A percentile compares a stretch with the other conserved stretches of the same genome.
Conservation (phyloP, 2,329 filamentous ascomycete species). For the Sphaerostilbella broomeana region DNA sequence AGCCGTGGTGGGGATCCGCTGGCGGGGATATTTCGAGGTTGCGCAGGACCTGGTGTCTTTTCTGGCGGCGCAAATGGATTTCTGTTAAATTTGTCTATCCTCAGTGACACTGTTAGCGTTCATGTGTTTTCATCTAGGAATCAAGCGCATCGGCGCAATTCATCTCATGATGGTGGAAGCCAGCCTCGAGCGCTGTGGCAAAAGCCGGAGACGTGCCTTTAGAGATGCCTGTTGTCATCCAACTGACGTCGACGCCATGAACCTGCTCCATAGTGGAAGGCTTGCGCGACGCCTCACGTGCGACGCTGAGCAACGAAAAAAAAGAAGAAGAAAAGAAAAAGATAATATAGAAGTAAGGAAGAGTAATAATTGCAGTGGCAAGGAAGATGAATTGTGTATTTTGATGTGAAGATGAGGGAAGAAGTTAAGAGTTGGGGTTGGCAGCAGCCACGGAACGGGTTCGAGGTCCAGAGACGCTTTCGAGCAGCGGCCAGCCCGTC, state of each 20-base stretch:
- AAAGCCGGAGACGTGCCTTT: slow-evolving; percentile 58
- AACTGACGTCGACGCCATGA: slow-evolving; percentile 80
- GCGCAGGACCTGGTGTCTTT: slow-evolving; percentile 21
- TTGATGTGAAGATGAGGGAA: no score
- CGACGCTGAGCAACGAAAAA: no score
- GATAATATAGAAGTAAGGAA: not conserved
- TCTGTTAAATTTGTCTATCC: slow-evolving; percentile 27
- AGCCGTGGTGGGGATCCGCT: slow-evolving; percentile 20
- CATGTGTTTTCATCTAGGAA: not conserved
- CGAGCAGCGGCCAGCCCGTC: no score
- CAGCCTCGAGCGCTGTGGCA: slow-evolving; percentile 11
- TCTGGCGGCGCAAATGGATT: slow-evolving; percentile 22
- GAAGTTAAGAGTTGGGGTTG: no score
- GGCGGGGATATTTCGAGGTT: slow-evolving; percentile 28
- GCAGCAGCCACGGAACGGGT: no score
- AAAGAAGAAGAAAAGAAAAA: not conserved
- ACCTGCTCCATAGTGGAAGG: slow-evolving; percentile 65
- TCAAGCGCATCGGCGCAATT: not conserved
- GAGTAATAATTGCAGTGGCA: no score
- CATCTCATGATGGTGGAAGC: no score
- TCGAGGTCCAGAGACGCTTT: no score
- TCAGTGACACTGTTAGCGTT: not conserved
- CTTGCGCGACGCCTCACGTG: slow-evolving; percentile 10
- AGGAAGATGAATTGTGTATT: no score
- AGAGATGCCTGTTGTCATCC: slow-evolving; percentile 74